Evolutionary conservation across 2,329 filamentous ascomycete genomes (phyloP), one percentile per base, ranked within the genome.

Genomic region (Amesomyces nigricolor): DNA sequence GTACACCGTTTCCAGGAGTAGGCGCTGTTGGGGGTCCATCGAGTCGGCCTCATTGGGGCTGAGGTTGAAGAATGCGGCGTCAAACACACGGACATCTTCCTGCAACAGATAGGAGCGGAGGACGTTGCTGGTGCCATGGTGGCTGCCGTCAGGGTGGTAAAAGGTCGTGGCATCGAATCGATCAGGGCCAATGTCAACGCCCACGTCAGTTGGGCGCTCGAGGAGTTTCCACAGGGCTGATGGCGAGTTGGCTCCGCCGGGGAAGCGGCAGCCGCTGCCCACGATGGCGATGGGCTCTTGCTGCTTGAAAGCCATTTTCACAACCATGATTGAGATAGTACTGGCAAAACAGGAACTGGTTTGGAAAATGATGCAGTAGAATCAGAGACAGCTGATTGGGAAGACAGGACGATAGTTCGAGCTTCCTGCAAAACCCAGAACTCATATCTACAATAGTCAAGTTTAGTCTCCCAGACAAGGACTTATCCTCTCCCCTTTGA

Each of bases 191-290:
- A 59, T 48, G 17, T 54, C 26, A 16, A 8, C 6, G 32, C 32
- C 19, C 4, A 54, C 13, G n/a, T 57, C 55, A 6, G 35, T 47
- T 6, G 55, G 51, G 5, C 40, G 7, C 2, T 22, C 11, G 5
- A 69, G 58, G 29, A 71, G 52, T 10, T 66, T 53, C 66, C 67
- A 69, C 1, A 70, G 61, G 29, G 64, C 61, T 4, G 62, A 61
- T 5, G 66, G 65, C 17, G 54, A 63, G 22, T 56, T 48, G 13
- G 62, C 56, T 19, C 56, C 60, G 11, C 67, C 67, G 6, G 67
- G 63, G 19, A 68, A 62, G 9, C 67, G 65, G 47, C 66, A 69
- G 14, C 47, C 62, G 38, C 61, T 66, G 55, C 67, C 67, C 45
- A 70, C 61, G 11, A 69, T 61, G 52, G 67, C 68, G 32, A 70